Evolutionary conservation across 331 rosid species (phyloP).

Genomic region (Rhamnella rubrinervis): DNA sequence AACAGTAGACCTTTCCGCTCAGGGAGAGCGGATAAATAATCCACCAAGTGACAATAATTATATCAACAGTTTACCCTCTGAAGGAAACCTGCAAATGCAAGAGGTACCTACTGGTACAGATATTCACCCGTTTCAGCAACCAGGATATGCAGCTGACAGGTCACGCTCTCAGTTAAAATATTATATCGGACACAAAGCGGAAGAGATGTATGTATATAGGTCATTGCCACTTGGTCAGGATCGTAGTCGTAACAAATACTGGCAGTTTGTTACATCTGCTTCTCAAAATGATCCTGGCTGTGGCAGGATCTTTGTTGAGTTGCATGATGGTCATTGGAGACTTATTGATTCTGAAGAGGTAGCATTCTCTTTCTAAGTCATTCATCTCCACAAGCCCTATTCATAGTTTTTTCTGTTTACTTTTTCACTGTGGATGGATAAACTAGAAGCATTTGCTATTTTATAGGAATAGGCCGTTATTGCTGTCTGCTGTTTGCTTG

Average conservation of each 20-base stretch:
- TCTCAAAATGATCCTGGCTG: constrained; percentile 77
- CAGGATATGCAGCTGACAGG: constrained; percentile 50
- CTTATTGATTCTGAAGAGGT: constrained; percentile 80
- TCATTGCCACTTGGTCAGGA: constrained; percentile 80
- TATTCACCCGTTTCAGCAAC: constrained; percentile 42
- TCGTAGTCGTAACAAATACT: constrained; percentile 69
- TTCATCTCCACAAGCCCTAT: constrained; percentile 6
- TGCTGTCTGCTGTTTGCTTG: too few relatives aligned
- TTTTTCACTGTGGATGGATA: too few relatives aligned
- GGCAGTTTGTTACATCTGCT: constrained; percentile 64
- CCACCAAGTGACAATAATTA: constrained; percentile 30
- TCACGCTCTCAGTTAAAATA: constrained; percentile 57
- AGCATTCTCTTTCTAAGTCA: constrained; percentile 19
- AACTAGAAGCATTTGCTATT: too few relatives aligned
- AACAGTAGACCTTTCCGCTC: constrained; percentile 22
- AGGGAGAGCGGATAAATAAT: constrained; percentile 32
- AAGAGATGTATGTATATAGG: constrained; percentile 59
- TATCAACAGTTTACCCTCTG: constrained; percentile 35
- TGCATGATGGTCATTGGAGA: constrained; percentile 62
- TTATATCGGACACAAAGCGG: constrained; percentile 61
- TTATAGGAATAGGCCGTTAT: too few relatives aligned
- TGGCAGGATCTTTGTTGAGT: constrained; percentile 79
- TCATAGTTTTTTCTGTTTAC: too few relatives aligned
- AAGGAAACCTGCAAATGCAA: constrained; percentile 43
- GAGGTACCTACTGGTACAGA: constrained; percentile 44